Evolutionary conservation across 2,329 filamentous ascomycete species (phyloP).

Genomic region (Cladosporium cucumerinum): DNA sequence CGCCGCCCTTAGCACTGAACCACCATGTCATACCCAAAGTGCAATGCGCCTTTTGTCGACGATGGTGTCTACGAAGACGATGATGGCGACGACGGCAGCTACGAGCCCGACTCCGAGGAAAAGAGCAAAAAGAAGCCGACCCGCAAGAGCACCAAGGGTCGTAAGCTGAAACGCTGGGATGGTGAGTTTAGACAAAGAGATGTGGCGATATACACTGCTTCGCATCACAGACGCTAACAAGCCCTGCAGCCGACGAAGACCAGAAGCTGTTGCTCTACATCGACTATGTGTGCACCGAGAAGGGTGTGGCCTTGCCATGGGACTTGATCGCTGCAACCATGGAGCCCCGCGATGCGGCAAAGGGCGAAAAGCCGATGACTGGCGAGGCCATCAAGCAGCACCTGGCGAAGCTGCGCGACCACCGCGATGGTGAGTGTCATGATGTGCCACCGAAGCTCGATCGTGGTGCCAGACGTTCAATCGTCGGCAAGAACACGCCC

Average conservation of each 20-base stretch:
- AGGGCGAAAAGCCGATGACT: conserved; percentile 16
- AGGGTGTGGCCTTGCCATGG: conserved; percentile 25
- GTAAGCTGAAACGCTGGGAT: conserved; percentile 31
- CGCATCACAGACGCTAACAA: conserved; percentile 9
- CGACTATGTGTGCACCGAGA: conserved; percentile 23
- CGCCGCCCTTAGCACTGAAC: not conserved
- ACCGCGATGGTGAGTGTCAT: conserved; percentile 18
- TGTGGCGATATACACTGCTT: not conserved
- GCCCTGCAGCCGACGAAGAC: conserved; percentile 24
- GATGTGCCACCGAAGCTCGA: conserved; percentile 25
- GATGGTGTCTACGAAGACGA: not conserved
- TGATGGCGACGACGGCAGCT: not conserved
- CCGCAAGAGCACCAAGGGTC: conserved; percentile 24
- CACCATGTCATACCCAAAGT: not conserved
- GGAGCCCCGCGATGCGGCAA: conserved; percentile 11
- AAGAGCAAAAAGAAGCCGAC: not conserved
- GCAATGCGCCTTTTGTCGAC: not conserved
- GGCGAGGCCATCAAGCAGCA: conserved; percentile 31
- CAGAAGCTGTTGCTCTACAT: conserved; percentile 28
- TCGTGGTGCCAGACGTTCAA: conserved; percentile 11
- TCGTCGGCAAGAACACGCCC: not conserved
- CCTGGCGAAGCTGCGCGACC: conserved; percentile 27
- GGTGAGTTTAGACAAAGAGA: conserved; percentile 22
- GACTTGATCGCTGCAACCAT: conserved; percentile 21
- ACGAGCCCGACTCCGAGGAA: not conserved